phyloP scores from a whole-genome alignment of 345 rosid genomes.

The Mercurialis annua region DNA sequence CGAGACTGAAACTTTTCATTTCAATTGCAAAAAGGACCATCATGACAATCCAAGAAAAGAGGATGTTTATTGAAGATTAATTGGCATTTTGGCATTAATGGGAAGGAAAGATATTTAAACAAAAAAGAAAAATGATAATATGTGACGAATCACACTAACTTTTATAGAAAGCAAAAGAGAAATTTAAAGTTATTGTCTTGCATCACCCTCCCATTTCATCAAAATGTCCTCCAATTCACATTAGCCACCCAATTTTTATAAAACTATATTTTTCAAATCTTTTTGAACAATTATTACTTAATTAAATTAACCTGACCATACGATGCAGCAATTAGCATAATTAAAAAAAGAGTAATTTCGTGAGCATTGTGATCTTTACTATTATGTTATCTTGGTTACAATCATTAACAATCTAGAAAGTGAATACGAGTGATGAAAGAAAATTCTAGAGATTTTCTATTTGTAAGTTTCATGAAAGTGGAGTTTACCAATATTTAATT shows the following conservation, averaged over 20 bases:
- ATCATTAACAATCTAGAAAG: constrained; percentile 1
- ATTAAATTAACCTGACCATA: background rate
- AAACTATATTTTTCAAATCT: constrained; percentile 13
- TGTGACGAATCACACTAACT: constrained; percentile 3
- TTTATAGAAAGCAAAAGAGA: constrained; percentile 18
- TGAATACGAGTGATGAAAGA: background rate
- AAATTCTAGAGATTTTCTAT: background rate
- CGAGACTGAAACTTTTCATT: too few relatives aligned
- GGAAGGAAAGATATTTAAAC: constrained; percentile 5
- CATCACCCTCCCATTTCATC: constrained; percentile 1
- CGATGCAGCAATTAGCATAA: constrained; percentile 1
- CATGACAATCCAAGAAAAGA: background rate
- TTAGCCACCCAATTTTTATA: background rate
- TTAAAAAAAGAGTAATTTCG: background rate
- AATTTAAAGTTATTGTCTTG: constrained; percentile 15
- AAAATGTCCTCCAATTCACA: constrained; percentile 10
- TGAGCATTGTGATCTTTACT: background rate
- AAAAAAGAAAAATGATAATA: background rate
- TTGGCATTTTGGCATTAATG: background rate
- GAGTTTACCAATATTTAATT: too few relatives aligned
- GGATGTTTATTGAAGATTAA: background rate
- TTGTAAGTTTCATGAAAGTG: too few relatives aligned
- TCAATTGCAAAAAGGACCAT: too few relatives aligned
- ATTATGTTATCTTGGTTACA: background rate
- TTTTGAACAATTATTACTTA: constrained; percentile 12